Evolutionary conservation across 495 filamentous ascomycete species (phyloP), one percentile per base, ranked within the genome.

Genomic region (Parathielavia appendiculata): DNA sequence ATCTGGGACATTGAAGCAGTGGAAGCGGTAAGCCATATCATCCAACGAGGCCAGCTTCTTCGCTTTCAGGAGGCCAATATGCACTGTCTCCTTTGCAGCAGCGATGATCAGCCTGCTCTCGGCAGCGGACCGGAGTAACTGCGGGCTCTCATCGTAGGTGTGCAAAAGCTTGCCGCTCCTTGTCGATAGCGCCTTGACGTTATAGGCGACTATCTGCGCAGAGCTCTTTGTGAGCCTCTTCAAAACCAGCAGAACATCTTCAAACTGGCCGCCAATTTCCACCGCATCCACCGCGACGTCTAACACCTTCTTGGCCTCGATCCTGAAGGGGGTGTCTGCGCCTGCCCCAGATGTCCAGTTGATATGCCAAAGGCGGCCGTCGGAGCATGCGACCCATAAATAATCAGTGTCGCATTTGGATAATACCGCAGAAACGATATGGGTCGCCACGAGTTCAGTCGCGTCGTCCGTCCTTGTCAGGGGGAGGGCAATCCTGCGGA

Each of bases 381-480:
- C 73, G 16, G 79, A 81, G 41, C 83, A 88, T 20, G 86, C 84
- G 17, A 93, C 80, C 77, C 87, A 91, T 35, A 95, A 58, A 34
- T 80, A 69, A 49, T 86, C 80, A 0, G 77, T 60, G 12, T 84
- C 75, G 22, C 68, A 66, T 10, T 80, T 77, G 17, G 87, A 92
- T 9, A 91, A 57, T 17, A 73, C 72, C 51, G 81, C 85, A 17
- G 84, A 78, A 30, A 76, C 72, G 54, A 84, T 76, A 51, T 74
- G 73, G 34, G 65, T 64, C 23, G 62, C 56, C 1, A 45, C 26
- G 7, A 49, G 12, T 20, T 66, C 50, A 39, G 65, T 62, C 32
- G 66, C 61, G 19, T 58, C 48, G 13, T 69, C 66, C 1, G 49
- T 46, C 30, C 38, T 53, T n/a, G 69, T 56, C 1, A 71, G 8